Base-by-base conservation (phyloP, 164 flowering plant genomes). In the Chimonanthus praecox region DNA sequence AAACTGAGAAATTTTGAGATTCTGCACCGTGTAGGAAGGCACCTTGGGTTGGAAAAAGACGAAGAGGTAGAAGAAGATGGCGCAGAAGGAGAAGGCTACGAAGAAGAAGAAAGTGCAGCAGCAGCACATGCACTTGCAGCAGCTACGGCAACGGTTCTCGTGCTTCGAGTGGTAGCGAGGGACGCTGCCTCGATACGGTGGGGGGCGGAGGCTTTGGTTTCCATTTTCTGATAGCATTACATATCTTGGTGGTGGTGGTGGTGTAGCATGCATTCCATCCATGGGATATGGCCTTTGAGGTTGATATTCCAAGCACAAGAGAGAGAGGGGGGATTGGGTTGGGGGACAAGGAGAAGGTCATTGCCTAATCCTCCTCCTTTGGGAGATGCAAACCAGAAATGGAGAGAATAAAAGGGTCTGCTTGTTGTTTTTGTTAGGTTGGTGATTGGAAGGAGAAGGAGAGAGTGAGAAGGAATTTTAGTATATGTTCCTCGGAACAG, bases 131-230 rank as follows among this genome's bases (percentile, higher is more conserved):
- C 60, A 54, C 10, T n/a, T 54, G 8, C 60, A 54, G 60, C 60
- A 54, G 60, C 60, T n/a, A 54, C 60, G 16, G 16, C 11, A 11
- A n/a, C 60, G 70, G n/a, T 18, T 51, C 33, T 33, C 33, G 16
- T 21, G 9, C 49, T 54, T 49, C 67, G 80, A 67, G 5, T 81
- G 77, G 75, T 86, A 87, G 3, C 82, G 84, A 10, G 89, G 92
- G 63, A 83, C 54, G 70, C 80, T 84, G 11, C 84, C 87, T n/a
- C 87, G 78, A 33, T 86, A 79, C 2, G 90, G 90, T 0, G 90
- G 90, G 0, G 92, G 91, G 45, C 78, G 78, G 11, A 79, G 73
- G 77, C 72, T 43, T 3, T 69, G 58, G 13, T 73, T 71, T 6
- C 79, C 72, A 5, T 54, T 68, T 44, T 78, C 80, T 2, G 71